These are phyloP conservation scores for Lepidium sativum DNA, from an alignment of 345 rosid species.

Conservation along the genomic window DNA sequence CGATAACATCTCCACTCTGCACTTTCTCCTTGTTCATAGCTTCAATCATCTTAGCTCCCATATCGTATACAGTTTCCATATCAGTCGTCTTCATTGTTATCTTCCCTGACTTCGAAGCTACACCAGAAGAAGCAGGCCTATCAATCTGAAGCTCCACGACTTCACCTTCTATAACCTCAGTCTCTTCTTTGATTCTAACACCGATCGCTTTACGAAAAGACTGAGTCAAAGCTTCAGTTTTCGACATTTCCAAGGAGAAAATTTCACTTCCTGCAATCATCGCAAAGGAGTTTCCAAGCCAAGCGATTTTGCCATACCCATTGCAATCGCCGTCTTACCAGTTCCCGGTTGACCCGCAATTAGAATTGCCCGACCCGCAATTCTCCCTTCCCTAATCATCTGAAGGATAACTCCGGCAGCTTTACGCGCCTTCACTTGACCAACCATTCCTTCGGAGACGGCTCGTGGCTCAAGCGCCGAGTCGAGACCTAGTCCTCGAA, in stretches of 20 bases:
- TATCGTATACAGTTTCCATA: conserved; percentile 86
- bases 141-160: conserved; percentile 90
- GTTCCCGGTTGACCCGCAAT: conserved; percentile 97
- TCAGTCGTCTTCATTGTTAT: conserved; percentile 90
- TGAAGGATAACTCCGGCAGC: conserved; percentile 94
- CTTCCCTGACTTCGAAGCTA: conserved; percentile 84
- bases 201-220: conserved; percentile 80
- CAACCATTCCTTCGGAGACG: conserved; percentile 90
- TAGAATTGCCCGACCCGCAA: conserved; percentile 84
- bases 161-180: conserved; percentile 85
- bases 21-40: conserved; percentile 82
- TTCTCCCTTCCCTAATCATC: conserved; percentile 84
- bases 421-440: conserved; percentile 70
- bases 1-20: conserved; percentile 93
- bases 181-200: conserved; percentile 86
- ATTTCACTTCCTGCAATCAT: conserved; percentile 88
- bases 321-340: conserved; percentile 92
- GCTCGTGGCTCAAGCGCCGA: conserved; percentile 77
- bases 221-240: conserved; percentile 87
- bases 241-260: conserved; percentile 90
- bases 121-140: conserved; percentile 70
- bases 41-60: conserved; percentile 92
- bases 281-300: conserved; percentile 90
- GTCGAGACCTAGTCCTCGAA: conserved; percentile 89
- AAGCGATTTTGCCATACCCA: conserved; percentile 97